These are phyloP conservation scores for Pseudogymnoascus pannorum DNA, from an alignment of 2,329 filamentous ascomycete species.

Conservation along the genomic window DNA sequence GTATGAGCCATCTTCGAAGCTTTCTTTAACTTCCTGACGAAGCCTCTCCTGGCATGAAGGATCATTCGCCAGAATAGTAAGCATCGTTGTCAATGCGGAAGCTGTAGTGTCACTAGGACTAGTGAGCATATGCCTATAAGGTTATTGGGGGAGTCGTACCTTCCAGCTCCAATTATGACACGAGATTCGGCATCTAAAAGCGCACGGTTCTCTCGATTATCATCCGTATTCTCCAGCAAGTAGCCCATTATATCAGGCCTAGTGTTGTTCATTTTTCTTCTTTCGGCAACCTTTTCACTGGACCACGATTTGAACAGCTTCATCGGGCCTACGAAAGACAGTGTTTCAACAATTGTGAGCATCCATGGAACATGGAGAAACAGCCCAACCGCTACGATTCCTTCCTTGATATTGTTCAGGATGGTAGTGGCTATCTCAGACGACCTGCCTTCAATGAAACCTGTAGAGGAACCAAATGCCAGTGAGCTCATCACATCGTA, in stretches of 20 bases:
- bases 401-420: constrained; percentile 13
- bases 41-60: constrained; percentile 5
- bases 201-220: background rate
- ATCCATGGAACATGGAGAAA: constrained; percentile 17
- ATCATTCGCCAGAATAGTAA: constrained; percentile 6
- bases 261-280: constrained; percentile 9
- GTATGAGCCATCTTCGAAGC: constrained; percentile 11
- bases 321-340: constrained; percentile 17
- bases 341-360: constrained; percentile 12
- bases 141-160: constrained; percentile 11
- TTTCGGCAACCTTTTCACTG: constrained; percentile 13
- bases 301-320: constrained; percentile 15
- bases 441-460: constrained; percentile 14
- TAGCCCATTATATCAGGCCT: constrained; percentile 15
- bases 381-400: constrained; percentile 12
- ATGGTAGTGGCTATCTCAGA: constrained; percentile 11
- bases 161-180: constrained; percentile 18
- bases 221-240: constrained; percentile 9
- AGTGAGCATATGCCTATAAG: background rate
- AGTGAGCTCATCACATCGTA: constrained; percentile 27
- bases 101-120: background rate
- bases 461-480: constrained; percentile 17
- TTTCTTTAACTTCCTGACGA: background rate
- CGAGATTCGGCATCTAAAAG: constrained; percentile 13
- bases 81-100: constrained; percentile 4